These are phyloP conservation scores for Plantago major DNA, from an alignment of 257 asterid genomes.

Conservation along the genomic window DNA sequence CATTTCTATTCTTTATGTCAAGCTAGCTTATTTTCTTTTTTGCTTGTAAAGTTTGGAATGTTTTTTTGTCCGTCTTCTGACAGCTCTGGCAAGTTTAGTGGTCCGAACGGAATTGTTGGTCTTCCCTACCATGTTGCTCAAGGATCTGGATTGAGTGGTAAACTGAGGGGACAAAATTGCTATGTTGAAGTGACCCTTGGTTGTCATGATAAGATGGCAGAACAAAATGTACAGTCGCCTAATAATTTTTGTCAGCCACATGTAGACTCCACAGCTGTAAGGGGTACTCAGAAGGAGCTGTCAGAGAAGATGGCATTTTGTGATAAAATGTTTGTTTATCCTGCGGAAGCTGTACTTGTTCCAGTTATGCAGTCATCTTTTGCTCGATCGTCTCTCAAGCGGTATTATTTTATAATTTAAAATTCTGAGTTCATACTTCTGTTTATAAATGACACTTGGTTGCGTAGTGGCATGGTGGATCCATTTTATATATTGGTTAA, in stretches of 20 bases:
- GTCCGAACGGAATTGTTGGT: slow-evolving; percentile 79
- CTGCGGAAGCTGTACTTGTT: slow-evolving; percentile 88
- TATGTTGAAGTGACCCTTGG: slow-evolving; percentile 89
- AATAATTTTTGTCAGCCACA: slow-evolving; percentile 41
- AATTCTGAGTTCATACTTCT: slow-evolving; percentile 2
- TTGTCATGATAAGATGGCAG: slow-evolving; percentile 49
- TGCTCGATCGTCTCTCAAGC: slow-evolving; percentile 84
- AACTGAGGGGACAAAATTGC: slow-evolving; percentile 72
- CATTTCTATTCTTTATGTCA: too few species aligned
- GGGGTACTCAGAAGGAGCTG: slow-evolving; percentile 44
- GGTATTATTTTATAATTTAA: slow-evolving; percentile 39
- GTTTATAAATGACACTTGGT: slow-evolving; percentile 11
- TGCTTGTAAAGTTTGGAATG: not conserved
- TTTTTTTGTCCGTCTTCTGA: slow-evolving; percentile 22
- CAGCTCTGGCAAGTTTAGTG: slow-evolving; percentile 81
- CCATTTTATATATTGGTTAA: not conserved
- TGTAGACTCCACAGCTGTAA: slow-evolving; percentile 47
- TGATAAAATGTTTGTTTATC: slow-evolving; percentile 70
- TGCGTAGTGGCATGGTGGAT: slow-evolving; percentile 9
- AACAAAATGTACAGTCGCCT: slow-evolving; percentile 31
- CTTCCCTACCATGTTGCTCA: slow-evolving; percentile 61
- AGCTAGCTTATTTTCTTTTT: not conserved
- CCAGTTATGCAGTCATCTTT: slow-evolving; percentile 87
- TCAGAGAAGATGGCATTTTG: slow-evolving; percentile 40
- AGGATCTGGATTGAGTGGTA: slow-evolving; percentile 57